A percentile compares a stretch with the other conserved stretches of the same genome.
phyloP scores from a whole-genome alignment of 2,329 filamentous ascomycete species.

The Aspergillus brasiliensis region DNA sequence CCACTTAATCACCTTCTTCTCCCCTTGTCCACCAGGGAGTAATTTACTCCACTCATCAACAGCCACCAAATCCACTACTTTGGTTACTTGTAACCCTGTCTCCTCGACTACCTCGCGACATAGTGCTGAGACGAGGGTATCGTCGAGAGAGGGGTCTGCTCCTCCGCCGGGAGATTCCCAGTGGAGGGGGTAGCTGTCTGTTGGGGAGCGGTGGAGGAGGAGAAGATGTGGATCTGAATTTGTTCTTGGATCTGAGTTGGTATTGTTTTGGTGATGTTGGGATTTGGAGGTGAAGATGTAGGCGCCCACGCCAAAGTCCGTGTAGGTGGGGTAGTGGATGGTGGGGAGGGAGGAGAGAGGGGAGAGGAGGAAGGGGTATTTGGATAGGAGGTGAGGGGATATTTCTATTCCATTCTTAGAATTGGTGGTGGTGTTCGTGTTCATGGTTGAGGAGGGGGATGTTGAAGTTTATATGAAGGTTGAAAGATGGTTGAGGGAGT shows the following conservation, averaged over 20 bases:
- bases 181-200: slow-evolving; percentile 42
- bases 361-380: slow-evolving; percentile 38
- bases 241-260: slow-evolving; percentile 23
- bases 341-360: slow-evolving; percentile 44
- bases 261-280: too few species aligned
- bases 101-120: slow-evolving; percentile 57
- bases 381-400: slow-evolving; percentile 18
- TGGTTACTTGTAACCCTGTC: slow-evolving; percentile 50
- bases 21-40: slow-evolving; percentile 13
- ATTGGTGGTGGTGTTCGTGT: background rate
- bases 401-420: background rate
- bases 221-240: slow-evolving; percentile 38
- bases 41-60: slow-evolving; percentile 32
- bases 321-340: slow-evolving; percentile 40
- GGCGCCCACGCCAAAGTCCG: background rate
- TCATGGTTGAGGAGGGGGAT: background rate
- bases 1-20: slow-evolving; percentile 33
- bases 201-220: slow-evolving; percentile 46
- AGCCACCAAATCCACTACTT: slow-evolving; percentile 46
- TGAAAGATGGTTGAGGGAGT: too few species aligned
- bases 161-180: slow-evolving; percentile 59
- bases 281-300: background rate
- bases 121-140: slow-evolving; percentile 51
- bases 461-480: background rate
- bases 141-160: slow-evolving; percentile 45